Conservation (phyloP, 139 green algal genomes). For the Tetradesmus obliquus region DNA sequence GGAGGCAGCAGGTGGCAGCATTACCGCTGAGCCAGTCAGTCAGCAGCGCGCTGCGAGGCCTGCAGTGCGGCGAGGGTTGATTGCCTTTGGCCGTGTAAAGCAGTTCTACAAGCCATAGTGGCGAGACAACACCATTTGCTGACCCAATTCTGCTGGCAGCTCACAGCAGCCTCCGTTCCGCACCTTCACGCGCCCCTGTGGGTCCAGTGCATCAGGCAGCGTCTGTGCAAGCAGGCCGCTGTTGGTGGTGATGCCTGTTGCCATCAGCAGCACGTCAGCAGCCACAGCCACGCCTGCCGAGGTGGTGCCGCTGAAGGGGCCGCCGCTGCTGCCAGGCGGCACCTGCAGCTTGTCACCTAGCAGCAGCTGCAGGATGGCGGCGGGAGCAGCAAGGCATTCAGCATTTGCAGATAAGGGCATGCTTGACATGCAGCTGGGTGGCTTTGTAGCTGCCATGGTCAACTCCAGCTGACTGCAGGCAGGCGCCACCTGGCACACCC, state of each 20-base stretch:
- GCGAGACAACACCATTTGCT: too few relatives aligned
- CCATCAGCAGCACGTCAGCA: conserved; percentile 32
- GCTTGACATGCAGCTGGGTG: not conserved
- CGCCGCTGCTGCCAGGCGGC: not conserved
- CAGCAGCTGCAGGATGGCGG: not conserved
- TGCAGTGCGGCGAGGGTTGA: not conserved
- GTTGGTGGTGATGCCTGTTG: conserved; percentile 24
- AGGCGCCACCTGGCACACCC: not conserved
- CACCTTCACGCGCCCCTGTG: conserved; percentile 19
- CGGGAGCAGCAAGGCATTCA: too few relatives aligned
- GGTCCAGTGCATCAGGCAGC: conserved; percentile 6
- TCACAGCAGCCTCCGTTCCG: not conserved
- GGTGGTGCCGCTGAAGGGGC: conserved; percentile 1
- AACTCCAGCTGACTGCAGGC: not conserved
- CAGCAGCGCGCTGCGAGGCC: not conserved
- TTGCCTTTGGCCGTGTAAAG: too few relatives aligned
- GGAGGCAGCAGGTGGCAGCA: not conserved
- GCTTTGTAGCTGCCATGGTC: too few relatives aligned
- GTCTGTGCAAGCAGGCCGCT: not conserved
- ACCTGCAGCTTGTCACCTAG: conserved; percentile 30
- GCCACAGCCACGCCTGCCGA: not conserved
- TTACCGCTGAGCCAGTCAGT: not conserved
- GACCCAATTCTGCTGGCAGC: too few relatives aligned
- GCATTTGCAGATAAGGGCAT: not conserved
- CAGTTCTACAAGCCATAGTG: too few relatives aligned